Evolutionary conservation across 306 rosid genomes (phyloP).

Genomic region (Hylodesmum podocarpum): DNA sequence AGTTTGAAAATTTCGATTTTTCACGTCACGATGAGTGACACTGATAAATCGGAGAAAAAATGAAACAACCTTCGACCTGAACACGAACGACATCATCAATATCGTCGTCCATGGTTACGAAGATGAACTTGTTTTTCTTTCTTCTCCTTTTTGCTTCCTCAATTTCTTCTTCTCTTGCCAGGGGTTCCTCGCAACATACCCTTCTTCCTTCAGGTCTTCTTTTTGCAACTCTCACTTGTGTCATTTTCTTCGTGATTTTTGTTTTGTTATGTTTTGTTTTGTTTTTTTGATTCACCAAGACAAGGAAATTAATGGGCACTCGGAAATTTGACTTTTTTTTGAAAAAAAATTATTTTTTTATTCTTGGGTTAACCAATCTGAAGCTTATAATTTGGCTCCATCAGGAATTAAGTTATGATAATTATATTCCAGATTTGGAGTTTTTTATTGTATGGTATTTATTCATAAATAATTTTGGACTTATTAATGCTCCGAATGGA

Average conservation of each 20-base stretch:
- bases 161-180: conserved; percentile 47
- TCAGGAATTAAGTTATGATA: not conserved
- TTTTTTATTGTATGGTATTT: not conserved
- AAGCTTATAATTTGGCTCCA: not conserved
- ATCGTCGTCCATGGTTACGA: not conserved
- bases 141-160: conserved; percentile 39
- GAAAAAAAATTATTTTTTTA: no score
- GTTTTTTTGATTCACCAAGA: not conserved
- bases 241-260: not conserved
- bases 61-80: not conserved
- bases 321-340: not conserved
- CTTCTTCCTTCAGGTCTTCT: conserved; percentile 50
- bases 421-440: not conserved
- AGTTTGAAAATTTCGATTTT: conserved; percentile 24
- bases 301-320: not conserved
- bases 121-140: conserved; percentile 35
- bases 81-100: not conserved
- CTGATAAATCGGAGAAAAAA: conserved; percentile 4
- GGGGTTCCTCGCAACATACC: conserved; percentile 40
- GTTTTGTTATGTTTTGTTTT: no score
- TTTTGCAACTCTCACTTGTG: not conserved
- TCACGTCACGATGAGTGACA: not conserved
- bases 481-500: not conserved
- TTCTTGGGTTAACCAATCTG: conserved; percentile 9
- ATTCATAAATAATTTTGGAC: not conserved